Base-by-base conservation (phyloP, 2,329 filamentous ascomycete genomes). In the Phialocephala sp. region DNA sequence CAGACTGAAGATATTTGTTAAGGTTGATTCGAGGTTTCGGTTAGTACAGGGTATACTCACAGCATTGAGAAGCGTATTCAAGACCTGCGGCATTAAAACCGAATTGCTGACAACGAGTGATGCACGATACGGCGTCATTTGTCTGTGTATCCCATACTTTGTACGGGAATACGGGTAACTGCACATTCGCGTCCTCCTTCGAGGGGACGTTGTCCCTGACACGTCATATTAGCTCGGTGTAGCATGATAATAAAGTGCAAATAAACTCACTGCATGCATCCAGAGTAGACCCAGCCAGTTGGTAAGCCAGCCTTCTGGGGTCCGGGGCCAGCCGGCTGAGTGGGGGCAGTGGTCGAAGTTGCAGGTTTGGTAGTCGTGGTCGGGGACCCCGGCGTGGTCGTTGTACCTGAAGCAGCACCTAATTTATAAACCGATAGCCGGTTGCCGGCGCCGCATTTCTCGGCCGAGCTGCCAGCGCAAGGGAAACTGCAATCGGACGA, bases 201-300 rank as follows among this genome's bases (percentile, higher is more conserved):
- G 50, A 90, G 79, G 1, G 80, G 80, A 88, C 88, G 90, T 50
- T 83, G 74, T 2, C 87, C 79, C 12, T 82, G 77, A 24, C 11
- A 61, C 35, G 1, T 15, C 27, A 35, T 80, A 87, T 88, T 27
- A 64, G 35, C 43, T 27, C 57, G 24, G 79, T 73, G 0, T 78
- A 79, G 66, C 89, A 85, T n/a, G 45, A 0, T 90, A 27, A 82
- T 73, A 0, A 85, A 27, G 41, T 14, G 65, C 59, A 45, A 9
- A 18, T 15, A 14, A n/a, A 66, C 68, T 36, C 58, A 69, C 11
- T 82, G 78, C 1, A 72, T 57, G 57, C 71, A 72, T 22, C 69
- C 71, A 54, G 66, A 59, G 43, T 72, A 72, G 8, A 62, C 43
- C 71, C 71, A 72, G 11, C 56, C 61, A 27, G 64, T 59, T 20